These are phyloP conservation scores for Periglandula ipomoeae DNA, from an alignment of 2,329 filamentous ascomycete genomes.

Conservation along the genomic window DNA sequence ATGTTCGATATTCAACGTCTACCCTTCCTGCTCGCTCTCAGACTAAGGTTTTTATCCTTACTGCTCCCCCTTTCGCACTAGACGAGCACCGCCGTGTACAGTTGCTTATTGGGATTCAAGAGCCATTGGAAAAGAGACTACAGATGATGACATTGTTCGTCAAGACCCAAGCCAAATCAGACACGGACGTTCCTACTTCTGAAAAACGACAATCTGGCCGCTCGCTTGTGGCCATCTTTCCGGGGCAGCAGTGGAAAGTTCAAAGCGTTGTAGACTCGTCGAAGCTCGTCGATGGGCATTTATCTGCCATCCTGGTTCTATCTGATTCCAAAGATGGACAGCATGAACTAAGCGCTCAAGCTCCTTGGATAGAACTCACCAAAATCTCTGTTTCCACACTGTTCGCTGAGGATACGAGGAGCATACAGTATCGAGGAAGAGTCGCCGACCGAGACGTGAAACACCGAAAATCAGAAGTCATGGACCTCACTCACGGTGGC, in stretches of 20 bases:
- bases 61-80: conserved; percentile 45
- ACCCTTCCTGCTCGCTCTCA: conserved; percentile 42
- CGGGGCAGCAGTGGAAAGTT: conserved; percentile 46
- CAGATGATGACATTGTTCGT: conserved; percentile 57
- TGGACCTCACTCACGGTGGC: conserved; percentile 37
- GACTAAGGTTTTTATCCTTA: conserved; percentile 58
- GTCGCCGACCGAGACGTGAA: conserved; percentile 42
- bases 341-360: conserved; percentile 61
- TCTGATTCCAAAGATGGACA: conserved; percentile 55
- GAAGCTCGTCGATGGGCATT: conserved; percentile 56
- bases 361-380: conserved; percentile 65
- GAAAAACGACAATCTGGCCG: conserved; percentile 14
- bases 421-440: conserved; percentile 46
- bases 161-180: conserved; percentile 30
- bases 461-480: conserved; percentile 34
- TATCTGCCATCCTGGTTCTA: conserved; percentile 61
- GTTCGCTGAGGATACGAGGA: conserved; percentile 49
- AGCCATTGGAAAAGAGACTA: conserved; percentile 56
- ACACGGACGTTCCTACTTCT: conserved; percentile 15
- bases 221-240: conserved; percentile 19
- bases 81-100: conserved; percentile 45
- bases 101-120: conserved; percentile 60
- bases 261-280: conserved; percentile 65
- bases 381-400: conserved; percentile 55
- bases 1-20: conserved; percentile 50